Evolutionary conservation across 306 rosid species (phyloP).

Genomic region (Vigna angularis): DNA sequence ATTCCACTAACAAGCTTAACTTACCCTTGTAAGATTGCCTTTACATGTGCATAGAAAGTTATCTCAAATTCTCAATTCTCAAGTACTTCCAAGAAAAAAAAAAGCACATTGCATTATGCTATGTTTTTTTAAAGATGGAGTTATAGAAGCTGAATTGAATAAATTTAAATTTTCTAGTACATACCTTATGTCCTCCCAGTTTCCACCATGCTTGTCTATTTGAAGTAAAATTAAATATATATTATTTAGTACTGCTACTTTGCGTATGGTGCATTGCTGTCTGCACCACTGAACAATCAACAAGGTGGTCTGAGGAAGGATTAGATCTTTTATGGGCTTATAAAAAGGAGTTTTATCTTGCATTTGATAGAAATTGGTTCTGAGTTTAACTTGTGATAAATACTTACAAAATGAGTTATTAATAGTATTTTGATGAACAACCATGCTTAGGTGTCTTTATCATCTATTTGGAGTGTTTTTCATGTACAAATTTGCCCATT

Average conservation of each 20-base stretch:
- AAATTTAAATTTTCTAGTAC: not conserved
- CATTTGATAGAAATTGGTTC: no score
- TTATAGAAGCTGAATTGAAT: no score
- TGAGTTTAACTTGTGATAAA: no score
- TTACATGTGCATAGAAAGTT: not conserved
- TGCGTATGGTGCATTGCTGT: not conserved
- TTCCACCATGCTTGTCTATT: not conserved
- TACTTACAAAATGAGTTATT: no score
- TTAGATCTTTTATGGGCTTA: no score
- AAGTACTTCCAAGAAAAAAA: not conserved
- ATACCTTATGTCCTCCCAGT: not conserved
- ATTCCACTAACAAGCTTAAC: conserved; percentile 42
- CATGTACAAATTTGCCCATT: no score
- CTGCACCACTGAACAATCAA: not conserved
- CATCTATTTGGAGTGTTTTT: no score
- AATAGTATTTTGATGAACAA: no score
- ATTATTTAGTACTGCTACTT: not conserved
- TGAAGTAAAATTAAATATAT: conserved; percentile 6
- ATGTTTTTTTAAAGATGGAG: not conserved
- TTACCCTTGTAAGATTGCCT: conserved; percentile 8
- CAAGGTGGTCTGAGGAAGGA: no score
- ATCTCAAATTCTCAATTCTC: not conserved
- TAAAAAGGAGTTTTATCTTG: no score
- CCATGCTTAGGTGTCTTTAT: no score
- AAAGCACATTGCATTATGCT: not conserved